phyloP scores from a whole-genome alignment of 352 stramenopile species.

The Phytophthora sp. region DNA sequence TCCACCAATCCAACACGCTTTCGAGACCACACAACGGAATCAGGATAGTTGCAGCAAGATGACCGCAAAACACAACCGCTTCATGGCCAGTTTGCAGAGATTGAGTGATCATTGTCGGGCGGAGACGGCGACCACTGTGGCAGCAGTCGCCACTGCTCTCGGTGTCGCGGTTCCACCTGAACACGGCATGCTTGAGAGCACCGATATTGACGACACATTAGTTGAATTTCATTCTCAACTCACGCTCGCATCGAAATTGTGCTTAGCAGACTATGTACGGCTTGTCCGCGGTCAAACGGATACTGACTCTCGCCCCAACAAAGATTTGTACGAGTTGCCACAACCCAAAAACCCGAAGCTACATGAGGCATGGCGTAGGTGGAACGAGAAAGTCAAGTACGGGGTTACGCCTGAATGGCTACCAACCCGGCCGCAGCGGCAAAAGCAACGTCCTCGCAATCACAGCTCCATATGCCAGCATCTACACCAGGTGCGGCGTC shows the following conservation, averaged over 20 bases:
- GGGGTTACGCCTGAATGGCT: constrained; percentile 9
- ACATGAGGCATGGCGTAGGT: not conserved
- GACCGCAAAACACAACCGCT: not conserved
- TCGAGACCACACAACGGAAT: too few relatives aligned
- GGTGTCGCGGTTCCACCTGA: not conserved
- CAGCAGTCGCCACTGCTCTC: too few relatives aligned
- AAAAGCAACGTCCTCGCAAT: not conserved
- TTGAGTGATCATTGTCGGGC: not conserved
- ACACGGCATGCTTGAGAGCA: not conserved
- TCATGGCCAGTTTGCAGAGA: not conserved
- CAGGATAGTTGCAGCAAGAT: not conserved
- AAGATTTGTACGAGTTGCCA: constrained; percentile 9
- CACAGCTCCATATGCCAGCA: not conserved
- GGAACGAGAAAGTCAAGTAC: not conserved
- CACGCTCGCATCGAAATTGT: not conserved
- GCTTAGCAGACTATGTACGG: not conserved
- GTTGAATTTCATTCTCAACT: not conserved
- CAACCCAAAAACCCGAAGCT: not conserved
- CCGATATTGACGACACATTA: not conserved
- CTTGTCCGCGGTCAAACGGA: not conserved
- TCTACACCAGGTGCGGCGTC: not conserved
- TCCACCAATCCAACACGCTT: not conserved
- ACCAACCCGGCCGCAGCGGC: not conserved
- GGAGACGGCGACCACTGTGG: not conserved
- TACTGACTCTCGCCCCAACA: not conserved